Conservation (phyloP, 495 filamentous ascomycete genomes). For the Penicillium crystallinum region DNA sequence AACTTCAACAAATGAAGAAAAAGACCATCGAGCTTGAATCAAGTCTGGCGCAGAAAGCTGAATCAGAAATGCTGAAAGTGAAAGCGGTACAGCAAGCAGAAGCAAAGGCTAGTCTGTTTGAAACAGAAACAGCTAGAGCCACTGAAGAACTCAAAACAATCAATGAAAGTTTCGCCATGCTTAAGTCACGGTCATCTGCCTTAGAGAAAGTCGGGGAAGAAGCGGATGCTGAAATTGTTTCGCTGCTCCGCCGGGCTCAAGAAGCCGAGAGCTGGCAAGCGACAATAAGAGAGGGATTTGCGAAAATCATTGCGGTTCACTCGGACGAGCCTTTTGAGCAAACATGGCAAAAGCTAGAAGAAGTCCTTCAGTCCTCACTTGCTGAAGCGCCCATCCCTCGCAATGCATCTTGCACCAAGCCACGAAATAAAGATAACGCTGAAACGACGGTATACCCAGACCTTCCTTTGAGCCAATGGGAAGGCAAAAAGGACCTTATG, state of each 20-base stretch:
- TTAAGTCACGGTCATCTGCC: conserved; percentile 9
- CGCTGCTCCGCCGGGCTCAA: conserved; percentile 23
- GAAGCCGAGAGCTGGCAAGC: conserved; percentile 23
- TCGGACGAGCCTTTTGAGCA: conserved; percentile 13
- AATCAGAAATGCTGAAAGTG: background rate
- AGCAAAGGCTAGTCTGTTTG: conserved; percentile 3
- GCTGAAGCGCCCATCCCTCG: too few species aligned
- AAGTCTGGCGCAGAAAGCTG: background rate
- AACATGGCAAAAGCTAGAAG: conserved; percentile 17
- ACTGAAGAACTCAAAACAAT: conserved; percentile 12
- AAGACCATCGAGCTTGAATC: conserved; percentile 16
- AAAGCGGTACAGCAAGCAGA: conserved; percentile 6
- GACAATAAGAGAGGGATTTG: conserved; percentile 17
- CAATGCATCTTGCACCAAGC: background rate
- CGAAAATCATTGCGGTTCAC: conserved; percentile 3
- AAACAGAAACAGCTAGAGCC: conserved; percentile 7
- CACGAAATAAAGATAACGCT: background rate
- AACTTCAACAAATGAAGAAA: conserved; percentile 21
- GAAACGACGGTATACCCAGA: background rate
- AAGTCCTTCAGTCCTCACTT: conserved; percentile 5
- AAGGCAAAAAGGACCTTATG: background rate
- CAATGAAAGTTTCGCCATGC: conserved; percentile 9
- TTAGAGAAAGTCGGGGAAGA: conserved; percentile 21
- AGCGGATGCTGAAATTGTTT: conserved; percentile 21
- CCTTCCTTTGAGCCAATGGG: background rate